phyloP scores from a whole-genome alignment of 192 early-diverging fungal genomes.

The Coemansia interrupta region DNA sequence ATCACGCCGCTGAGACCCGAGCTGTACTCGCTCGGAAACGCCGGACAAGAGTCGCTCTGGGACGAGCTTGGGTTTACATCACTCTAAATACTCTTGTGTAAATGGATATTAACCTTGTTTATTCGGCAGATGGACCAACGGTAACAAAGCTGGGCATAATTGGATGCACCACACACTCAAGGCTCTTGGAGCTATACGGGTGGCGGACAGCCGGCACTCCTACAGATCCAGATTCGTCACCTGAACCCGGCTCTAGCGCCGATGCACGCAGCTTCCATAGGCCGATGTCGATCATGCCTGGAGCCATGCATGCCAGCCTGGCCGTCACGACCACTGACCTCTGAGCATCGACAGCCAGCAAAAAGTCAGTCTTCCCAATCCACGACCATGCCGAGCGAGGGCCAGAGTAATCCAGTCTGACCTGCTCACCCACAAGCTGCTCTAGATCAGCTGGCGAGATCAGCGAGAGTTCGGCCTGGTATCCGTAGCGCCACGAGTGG shows the following conservation, averaged over 20 bases:
- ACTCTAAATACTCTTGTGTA: neutral
- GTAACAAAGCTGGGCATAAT: conserved; percentile 32
- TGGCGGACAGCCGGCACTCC: neutral
- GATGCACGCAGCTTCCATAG: conserved; percentile 33
- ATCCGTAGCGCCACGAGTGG: conserved; percentile 48
- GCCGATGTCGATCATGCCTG: conserved; percentile 35
- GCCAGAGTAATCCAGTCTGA: conserved; percentile 26
- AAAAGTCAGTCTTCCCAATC: conserved; percentile 22
- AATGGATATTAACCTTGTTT: neutral
- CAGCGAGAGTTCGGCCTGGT: conserved; percentile 24
- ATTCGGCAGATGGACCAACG: neutral
- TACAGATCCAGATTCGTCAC: neutral
- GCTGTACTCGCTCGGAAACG: conserved; percentile 16
- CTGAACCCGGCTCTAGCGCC: conserved; percentile 1
- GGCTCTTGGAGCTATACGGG: conserved; percentile 16
- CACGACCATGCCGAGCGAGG: conserved; percentile 43
- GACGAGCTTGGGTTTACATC: conserved; percentile 15
- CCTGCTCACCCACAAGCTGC: conserved; percentile 3
- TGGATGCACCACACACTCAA: conserved; percentile 26
- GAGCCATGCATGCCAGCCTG: conserved; percentile 17
- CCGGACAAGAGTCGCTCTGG: conserved; percentile 12
- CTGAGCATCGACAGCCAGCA: conserved; percentile 12
- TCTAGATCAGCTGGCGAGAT: conserved; percentile 36
- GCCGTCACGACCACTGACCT: conserved; percentile 10
- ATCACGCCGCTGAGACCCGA: conserved; percentile 21